Percentiles rank a stretch among this genome's conserved stretches.
Evolutionary conservation across 805 yeast genomes (phyloP).

Genomic region (Saturnispora quitensis): DNA sequence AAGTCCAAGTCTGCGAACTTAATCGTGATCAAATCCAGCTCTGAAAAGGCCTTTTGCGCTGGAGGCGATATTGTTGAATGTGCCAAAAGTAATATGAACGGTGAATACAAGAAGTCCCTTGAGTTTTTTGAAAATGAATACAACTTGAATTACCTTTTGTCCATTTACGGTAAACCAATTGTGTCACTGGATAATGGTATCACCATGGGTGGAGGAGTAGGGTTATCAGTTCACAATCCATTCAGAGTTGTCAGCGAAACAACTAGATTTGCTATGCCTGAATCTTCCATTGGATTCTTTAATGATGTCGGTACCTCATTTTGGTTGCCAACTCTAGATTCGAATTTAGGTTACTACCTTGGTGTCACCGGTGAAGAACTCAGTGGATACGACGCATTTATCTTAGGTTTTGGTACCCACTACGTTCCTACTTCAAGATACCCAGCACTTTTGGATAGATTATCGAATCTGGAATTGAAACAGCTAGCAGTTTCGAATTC

Average conservation of each 20-base stretch:
- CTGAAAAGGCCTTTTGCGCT: conserved; percentile 78
- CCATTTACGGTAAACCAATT: conserved; percentile 80
- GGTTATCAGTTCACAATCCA: conserved; percentile 81
- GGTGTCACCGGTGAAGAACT: conserved; percentile 81
- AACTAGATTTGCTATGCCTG: conserved; percentile 95
- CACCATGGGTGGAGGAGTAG: conserved; percentile 98
- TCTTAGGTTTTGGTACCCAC: conserved; percentile 85
- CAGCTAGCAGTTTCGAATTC: conserved; percentile 15
- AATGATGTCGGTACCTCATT: conserved; percentile 95
- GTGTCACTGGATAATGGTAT: conserved; percentile 86
- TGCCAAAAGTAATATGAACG: conserved; percentile 48
- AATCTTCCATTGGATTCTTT: conserved; percentile 90
- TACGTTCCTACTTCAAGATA: conserved; percentile 64
- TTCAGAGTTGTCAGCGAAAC: conserved; percentile 90
- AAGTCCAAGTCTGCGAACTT: conserved; percentile 57
- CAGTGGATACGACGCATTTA: conserved; percentile 69
- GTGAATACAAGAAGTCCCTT: conserved; percentile 39
- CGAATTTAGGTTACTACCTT: conserved; percentile 73
- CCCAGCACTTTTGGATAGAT: conserved; percentile 51
- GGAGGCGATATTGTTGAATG: conserved; percentile 92
- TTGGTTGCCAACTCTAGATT: conserved; percentile 75
- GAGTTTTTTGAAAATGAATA: conserved; percentile 76
- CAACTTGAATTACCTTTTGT: conserved; percentile 65
- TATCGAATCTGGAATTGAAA: conserved; percentile 45
- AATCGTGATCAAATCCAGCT: conserved; percentile 56